Evolutionary conservation across 2,329 filamentous ascomycete genomes (phyloP).

Genomic region (Sarocladium oryzae): DNA sequence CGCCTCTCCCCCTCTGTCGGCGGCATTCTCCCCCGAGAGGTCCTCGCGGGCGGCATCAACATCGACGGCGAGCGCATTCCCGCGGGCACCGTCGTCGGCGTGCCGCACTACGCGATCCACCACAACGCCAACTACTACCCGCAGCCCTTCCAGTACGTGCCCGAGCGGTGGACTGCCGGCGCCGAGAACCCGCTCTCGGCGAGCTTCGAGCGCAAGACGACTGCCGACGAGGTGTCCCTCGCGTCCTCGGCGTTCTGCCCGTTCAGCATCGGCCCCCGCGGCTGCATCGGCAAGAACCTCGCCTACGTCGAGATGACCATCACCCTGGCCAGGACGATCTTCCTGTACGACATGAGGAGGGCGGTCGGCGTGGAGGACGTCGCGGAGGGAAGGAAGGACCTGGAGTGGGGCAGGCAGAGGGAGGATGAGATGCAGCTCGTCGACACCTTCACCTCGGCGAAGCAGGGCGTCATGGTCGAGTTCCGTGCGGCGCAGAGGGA

Average conservation of each 20-base stretch:
- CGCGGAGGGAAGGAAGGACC: conserved; percentile 41
- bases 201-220: conserved; percentile 28
- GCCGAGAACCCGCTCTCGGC: conserved; percentile 30
- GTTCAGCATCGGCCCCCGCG: conserved; percentile 62
- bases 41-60: conserved; percentile 46
- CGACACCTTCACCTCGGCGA: conserved; percentile 68
- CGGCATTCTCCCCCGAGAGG: conserved; percentile 53
- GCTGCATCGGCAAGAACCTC: conserved; percentile 66
- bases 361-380: conserved; percentile 42
- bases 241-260: conserved; percentile 69
- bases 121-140: conserved; percentile 59
- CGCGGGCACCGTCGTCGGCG: conserved; percentile 55
- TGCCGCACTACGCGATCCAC: conserved; percentile 62
- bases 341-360: conserved; percentile 52
- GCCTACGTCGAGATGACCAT: conserved; percentile 62
- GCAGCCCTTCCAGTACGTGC: conserved; percentile 49
- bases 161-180: conserved; percentile 59
- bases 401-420: conserved; percentile 49
- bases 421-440: conserved; percentile 59
- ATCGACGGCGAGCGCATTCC: conserved; percentile 50
- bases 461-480: conserved; percentile 64
- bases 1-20: conserved; percentile 55
- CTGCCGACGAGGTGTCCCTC: conserved; percentile 42
- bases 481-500: conserved; percentile 28
- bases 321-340: conserved; percentile 55